A percentile compares a stretch with the other conserved stretches of the same genome.
Conservation (phyloP, 2,329 filamentous ascomycete species). For the Juglanconis juglandina region DNA sequence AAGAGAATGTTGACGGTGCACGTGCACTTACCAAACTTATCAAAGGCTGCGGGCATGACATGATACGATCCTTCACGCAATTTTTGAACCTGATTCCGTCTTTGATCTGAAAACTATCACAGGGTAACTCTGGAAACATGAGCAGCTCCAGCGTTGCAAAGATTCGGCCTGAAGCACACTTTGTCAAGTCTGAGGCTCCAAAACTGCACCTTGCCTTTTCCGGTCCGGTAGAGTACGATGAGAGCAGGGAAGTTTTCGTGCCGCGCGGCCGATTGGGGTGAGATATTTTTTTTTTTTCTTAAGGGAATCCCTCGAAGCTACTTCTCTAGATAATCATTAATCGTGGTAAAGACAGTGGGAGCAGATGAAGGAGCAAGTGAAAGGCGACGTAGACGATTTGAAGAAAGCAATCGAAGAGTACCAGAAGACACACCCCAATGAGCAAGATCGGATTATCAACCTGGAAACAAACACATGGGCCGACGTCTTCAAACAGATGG, state of each 20-base stretch:
- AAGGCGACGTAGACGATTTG: background rate
- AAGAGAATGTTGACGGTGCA: too few species aligned
- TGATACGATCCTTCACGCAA: too few species aligned
- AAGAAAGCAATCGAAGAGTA: background rate
- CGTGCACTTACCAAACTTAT: too few species aligned
- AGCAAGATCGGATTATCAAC: background rate
- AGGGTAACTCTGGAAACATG: too few species aligned
- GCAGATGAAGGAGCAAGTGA: background rate
- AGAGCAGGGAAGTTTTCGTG: background rate
- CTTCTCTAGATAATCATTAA: too few species aligned
- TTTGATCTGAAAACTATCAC: too few species aligned
- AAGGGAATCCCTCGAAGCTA: background rate
- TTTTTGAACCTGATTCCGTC: too few species aligned
- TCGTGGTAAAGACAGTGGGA: too few species aligned
- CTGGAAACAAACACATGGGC: background rate
- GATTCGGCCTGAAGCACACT: too few species aligned
- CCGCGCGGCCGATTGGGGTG: too few species aligned
- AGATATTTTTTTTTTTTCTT: background rate
- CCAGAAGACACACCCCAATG: background rate
- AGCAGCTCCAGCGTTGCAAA: too few species aligned
- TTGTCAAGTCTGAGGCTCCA: background rate
- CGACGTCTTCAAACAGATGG: background rate
- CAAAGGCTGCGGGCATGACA: too few species aligned
- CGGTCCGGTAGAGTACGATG: background rate
- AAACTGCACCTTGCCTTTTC: background rate